phyloP scores from a whole-genome alignment of 805 yeast genomes.

The Saccharomycopsis sp. region DNA sequence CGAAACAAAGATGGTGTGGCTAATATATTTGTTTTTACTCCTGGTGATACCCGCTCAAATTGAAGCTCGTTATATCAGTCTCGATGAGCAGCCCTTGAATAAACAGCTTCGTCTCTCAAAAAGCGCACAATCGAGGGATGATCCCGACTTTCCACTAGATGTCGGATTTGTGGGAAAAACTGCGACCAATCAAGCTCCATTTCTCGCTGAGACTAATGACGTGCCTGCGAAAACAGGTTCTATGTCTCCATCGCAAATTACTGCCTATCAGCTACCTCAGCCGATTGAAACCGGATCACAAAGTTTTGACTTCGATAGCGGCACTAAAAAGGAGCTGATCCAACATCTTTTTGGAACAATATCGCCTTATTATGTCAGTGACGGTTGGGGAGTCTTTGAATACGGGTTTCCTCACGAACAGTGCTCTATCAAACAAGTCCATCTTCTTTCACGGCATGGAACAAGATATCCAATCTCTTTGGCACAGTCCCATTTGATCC shows the following conservation, averaged over 20 bases:
- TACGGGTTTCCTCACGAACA: constrained; percentile 26
- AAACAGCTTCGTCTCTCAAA: background rate
- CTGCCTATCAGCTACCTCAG: constrained; percentile 15
- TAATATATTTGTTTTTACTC: background rate
- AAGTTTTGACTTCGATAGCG: constrained; percentile 13
- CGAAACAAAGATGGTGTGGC: background rate
- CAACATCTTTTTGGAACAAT: constrained; percentile 17
- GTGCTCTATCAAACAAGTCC: constrained; percentile 59
- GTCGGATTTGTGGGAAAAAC: constrained; percentile 13
- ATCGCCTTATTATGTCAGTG: constrained; percentile 20
- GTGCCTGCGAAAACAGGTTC: constrained; percentile 7
- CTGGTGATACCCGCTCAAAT: background rate
- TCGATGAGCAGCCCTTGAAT: background rate
- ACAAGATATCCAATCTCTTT: constrained; percentile 52
- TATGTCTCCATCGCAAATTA: constrained; percentile 1
- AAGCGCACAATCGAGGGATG: background rate
- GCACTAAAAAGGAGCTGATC: constrained; percentile 9
- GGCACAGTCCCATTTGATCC: constrained; percentile 28
- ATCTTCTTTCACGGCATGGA: constrained; percentile 69
- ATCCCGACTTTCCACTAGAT: constrained; percentile 12
- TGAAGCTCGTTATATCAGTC: background rate
- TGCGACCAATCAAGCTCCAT: constrained; percentile 14
- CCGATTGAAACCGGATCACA: constrained; percentile 21
- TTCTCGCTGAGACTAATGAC: constrained; percentile 16
- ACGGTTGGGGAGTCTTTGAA: constrained; percentile 23